Base-by-base conservation (phyloP, 2,329 filamentous ascomycete genomes). In the Bipolaris bicolor region DNA sequence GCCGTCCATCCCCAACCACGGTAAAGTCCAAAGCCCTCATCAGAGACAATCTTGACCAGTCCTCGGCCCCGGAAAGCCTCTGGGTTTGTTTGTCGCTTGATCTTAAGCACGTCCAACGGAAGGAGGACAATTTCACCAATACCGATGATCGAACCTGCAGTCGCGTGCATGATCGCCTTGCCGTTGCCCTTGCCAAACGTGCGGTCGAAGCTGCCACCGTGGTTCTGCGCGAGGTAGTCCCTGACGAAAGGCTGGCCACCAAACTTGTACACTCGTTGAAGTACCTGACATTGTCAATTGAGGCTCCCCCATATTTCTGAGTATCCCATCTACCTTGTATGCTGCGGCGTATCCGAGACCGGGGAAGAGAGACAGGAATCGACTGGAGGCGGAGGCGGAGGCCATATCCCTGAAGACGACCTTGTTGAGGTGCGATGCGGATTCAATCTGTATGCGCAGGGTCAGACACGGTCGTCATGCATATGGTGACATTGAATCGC, bases 31-130 rank as follows among this genome's bases (percentile, higher is more conserved):
- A 98, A 96, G 34, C 95, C 95, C 79, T 99, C 95, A 74, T 99
- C 95, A 57, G 86, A 85, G 61, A 99, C 85, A 65, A 99, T 98
- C 79, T 85, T 89, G 75, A 98, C 81, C 58, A 99, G 84, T 61
- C 95, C 95, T 71, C 95, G 90, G 68, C 94, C 94, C 67, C 92
- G 88, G 88, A 99, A 99, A 34, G 95, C 93, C 75, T 98, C 95
- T 39, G 95, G 95, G 84, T 99, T 99, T 67, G 95, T 99, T 83
- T 99, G 95, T 72, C 95, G 89, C 86, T 99, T 99, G 83, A 99
- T 99, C 86, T 99, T 99, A 63, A 99, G 86, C 37, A 99, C 94
- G 70, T 99, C 95, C 60, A 99, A 87, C 40, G 95, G 95, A 39
- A 99, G 86, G 29, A 99, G 86, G 57, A 99, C 86, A 65, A 99